phyloP scores from a whole-genome alignment of 2,329 filamentous ascomycete genomes.

The Cytospora leucostoma region DNA sequence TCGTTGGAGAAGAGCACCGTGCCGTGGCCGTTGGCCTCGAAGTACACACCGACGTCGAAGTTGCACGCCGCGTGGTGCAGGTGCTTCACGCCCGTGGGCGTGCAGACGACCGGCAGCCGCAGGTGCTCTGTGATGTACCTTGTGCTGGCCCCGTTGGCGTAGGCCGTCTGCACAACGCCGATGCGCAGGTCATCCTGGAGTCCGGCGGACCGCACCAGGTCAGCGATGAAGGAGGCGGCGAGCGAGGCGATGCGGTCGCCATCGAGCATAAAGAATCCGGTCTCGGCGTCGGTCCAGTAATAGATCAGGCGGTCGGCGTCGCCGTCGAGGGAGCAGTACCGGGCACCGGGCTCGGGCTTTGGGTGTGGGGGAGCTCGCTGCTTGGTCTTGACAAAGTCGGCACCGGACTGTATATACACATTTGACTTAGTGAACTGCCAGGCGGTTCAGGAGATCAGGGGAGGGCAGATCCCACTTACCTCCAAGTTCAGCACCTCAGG shows the following conservation, averaged over 20 bases:
- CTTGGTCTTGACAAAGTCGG: conserved; percentile 96
- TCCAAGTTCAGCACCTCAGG: conserved; percentile 88
- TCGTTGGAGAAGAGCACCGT: conserved; percentile 92
- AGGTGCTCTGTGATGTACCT: conserved; percentile 87
- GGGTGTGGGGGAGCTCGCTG: conserved; percentile 85
- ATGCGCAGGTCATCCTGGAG: conserved; percentile 81
- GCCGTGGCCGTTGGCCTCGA: conserved; percentile 97
- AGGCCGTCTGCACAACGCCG: conserved; percentile 94
- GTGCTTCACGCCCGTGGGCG: conserved; percentile 94
- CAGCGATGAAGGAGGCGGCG: conserved; percentile 88
- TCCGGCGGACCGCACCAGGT: conserved; percentile 78
- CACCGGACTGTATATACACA: conserved; percentile 67
- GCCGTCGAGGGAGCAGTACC: conserved; percentile 89
- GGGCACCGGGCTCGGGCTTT: conserved; percentile 72
- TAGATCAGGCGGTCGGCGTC: conserved; percentile 96
- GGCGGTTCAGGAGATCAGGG: not conserved
- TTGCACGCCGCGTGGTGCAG: conserved; percentile 94
- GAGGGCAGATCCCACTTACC: conserved; percentile 49
- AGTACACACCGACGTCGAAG: conserved; percentile 96
- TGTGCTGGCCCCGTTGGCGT: conserved; percentile 94
- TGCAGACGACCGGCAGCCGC: conserved; percentile 87
- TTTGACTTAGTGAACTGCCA: conserved; percentile 23
- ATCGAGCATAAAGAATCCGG: conserved; percentile 87
- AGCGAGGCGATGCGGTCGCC: conserved; percentile 96
- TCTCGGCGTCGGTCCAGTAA: conserved; percentile 84